Conservation (phyloP, 148 eudicot genomes). For the Oxyria digyna region DNA sequence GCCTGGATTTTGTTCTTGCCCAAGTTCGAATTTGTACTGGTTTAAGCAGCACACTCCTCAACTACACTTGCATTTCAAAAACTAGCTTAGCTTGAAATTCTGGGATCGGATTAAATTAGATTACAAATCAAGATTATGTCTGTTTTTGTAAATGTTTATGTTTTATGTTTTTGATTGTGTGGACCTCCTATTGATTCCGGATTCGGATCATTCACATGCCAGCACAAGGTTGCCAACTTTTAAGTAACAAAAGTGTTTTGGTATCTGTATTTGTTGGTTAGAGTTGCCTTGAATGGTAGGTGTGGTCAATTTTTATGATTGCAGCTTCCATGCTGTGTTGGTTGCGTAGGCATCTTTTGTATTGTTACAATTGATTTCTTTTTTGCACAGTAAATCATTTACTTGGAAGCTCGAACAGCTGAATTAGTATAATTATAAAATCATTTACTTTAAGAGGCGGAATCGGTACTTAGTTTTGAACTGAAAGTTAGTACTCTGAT, state of each 20-base stretch:
- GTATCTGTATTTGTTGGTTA: background rate
- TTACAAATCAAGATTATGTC: background rate
- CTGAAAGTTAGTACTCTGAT: too few species aligned
- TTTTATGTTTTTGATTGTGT: background rate
- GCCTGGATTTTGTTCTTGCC: background rate
- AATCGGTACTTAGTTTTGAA: too few species aligned
- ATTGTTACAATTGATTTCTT: background rate
- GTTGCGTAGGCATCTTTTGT: background rate
- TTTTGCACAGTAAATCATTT: too few species aligned
- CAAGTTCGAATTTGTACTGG: background rate
- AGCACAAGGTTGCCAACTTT: background rate
- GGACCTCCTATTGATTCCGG: background rate
- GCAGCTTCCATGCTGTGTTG: background rate
- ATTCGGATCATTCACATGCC: background rate
- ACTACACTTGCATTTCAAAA: background rate
- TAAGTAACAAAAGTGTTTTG: background rate
- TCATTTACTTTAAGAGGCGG: too few species aligned
- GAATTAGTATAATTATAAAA: background rate
- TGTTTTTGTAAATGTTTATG: background rate
- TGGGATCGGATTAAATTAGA: background rate
- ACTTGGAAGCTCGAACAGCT: too few species aligned
- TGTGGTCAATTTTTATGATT: background rate
- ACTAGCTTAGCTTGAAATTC: background rate
- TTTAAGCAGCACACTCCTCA: background rate
- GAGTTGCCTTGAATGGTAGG: slow-evolving; percentile 5